phyloP scores from a whole-genome alignment of 2,329 filamentous ascomycete genomes.

The Aschersonia sp. region DNA sequence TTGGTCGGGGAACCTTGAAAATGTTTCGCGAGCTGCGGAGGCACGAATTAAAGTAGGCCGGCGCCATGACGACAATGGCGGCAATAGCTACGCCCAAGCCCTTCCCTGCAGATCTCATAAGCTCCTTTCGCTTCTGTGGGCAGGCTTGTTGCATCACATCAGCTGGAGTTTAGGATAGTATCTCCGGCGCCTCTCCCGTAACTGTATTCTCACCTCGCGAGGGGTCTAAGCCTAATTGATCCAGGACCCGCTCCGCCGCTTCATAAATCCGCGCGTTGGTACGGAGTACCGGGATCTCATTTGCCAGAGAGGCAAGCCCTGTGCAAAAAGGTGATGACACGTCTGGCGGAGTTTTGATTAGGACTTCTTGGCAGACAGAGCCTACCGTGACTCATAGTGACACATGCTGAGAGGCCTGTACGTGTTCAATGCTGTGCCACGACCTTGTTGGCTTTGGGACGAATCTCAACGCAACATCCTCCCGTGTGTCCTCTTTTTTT shows the following conservation, averaged over 20 bases:
- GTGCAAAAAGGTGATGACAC: no score
- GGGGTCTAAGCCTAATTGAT: background rate
- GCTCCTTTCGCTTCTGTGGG: background rate
- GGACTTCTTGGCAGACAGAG: background rate
- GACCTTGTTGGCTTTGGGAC: background rate
- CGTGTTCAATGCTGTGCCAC: background rate
- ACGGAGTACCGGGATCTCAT: no score
- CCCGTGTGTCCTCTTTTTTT: background rate
- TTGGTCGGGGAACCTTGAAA: background rate
- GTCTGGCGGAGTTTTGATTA: no score
- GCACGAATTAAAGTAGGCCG: background rate
- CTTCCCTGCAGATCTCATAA: background rate
- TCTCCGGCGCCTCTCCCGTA: background rate
- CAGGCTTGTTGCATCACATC: background rate
- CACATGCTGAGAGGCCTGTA: background rate
- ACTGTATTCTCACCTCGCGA: no score
- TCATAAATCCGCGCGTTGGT: no score
- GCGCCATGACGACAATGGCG: background rate
- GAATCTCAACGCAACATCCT: background rate
- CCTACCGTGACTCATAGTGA: background rate
- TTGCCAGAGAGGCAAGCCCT: no score
- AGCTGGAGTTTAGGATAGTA: conserved; percentile 3
- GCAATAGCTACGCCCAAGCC: background rate
- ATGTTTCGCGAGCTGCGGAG: background rate
- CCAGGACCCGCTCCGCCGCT: no score